These are phyloP conservation scores for Torulaspora indica DNA, from an alignment of 805 yeast species.

Conservation along the genomic window DNA sequence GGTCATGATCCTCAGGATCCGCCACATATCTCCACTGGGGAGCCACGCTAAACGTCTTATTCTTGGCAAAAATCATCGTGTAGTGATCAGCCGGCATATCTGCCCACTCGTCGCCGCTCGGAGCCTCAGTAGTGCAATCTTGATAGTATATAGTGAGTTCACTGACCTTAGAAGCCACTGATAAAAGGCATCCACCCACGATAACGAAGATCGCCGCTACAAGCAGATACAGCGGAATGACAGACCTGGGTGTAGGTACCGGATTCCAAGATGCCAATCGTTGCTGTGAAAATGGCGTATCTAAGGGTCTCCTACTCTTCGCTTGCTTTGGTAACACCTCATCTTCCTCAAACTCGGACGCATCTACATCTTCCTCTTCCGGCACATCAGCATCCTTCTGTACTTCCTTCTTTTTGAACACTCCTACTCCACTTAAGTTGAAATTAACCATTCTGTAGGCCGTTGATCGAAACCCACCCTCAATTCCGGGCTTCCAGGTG, in stretches of 20 bases:
- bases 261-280: slow-evolving; percentile 60
- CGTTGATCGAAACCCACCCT: not conserved
- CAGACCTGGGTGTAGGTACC: slow-evolving; percentile 83
- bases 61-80: slow-evolving; percentile 50
- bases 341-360: slow-evolving; percentile 38
- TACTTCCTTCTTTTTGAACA: slow-evolving; percentile 29
- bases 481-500: not conserved
- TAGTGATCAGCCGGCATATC: slow-evolving; percentile 57
- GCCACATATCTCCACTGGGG: slow-evolving; percentile 69
- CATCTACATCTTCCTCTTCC: slow-evolving; percentile 34
- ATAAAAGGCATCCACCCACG: slow-evolving; percentile 78
- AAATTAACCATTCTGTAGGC: slow-evolving; percentile 23
- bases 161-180: slow-evolving; percentile 67
- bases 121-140: slow-evolving; percentile 55
- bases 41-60: slow-evolving; percentile 33
- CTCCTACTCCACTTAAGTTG: slow-evolving; percentile 31
- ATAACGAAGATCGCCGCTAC: slow-evolving; percentile 83
- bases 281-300: slow-evolving; percentile 71
- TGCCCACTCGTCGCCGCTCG: slow-evolving; percentile 38
- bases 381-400: slow-evolving; percentile 8
- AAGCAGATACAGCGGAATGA: slow-evolving; percentile 70
- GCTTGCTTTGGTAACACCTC: slow-evolving; percentile 39
- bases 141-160: slow-evolving; percentile 71
- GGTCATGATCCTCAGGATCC: slow-evolving; percentile 42
- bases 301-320: slow-evolving; percentile 61